Evolutionary conservation across 176 grass and related monocot genomes (phyloP), one percentile per base, ranked within the genome.

Genomic region (Avena insularis): DNA sequence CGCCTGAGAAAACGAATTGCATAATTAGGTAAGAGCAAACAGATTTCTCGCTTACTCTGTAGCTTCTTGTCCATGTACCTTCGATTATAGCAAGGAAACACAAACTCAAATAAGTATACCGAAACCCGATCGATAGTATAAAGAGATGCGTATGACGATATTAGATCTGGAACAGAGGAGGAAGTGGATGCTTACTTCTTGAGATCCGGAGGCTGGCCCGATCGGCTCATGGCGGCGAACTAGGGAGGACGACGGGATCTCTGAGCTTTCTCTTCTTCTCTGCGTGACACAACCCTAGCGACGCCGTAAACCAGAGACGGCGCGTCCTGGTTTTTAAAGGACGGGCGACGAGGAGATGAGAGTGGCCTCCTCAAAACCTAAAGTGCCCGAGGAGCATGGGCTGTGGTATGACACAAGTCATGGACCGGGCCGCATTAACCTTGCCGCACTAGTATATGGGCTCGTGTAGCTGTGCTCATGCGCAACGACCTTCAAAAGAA

Each of bases 31-130:
- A 51, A 31, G 9, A 19, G 54, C 29, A 10, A 3, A 59, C 13
- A 62, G 55, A 29, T 12, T n/a, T 58, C 17, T 16, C 20, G 93
- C 93, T 92, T 81, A 98, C 95, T 95, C 84, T 98, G 95, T 7
- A 98, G 89, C 89, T 93, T 93, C 88, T 98, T 98, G 93, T 95
- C 93, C 95, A 98, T 98, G 90, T 98, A 98, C 91, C 95, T 98
- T 67, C 63, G 20, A 78, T 8, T 66, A 23, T 17, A 21, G 3
- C 53, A 84, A 59, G 23, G 70, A 49, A 79, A 67, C 49, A 48
- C 2, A 43, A 35, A 78, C n/a, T 4, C 16, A 43, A 71, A 82
- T 86, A 43, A 85, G 87, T 16, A 73, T 1, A 10, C 16, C 61
- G 21, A 36, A 71, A 46, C 56, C 10, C 0, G 4, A 65, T 16